Evolutionary conservation across 169 alveolate species (phyloP).

Genomic region (Theileria equi): DNA sequence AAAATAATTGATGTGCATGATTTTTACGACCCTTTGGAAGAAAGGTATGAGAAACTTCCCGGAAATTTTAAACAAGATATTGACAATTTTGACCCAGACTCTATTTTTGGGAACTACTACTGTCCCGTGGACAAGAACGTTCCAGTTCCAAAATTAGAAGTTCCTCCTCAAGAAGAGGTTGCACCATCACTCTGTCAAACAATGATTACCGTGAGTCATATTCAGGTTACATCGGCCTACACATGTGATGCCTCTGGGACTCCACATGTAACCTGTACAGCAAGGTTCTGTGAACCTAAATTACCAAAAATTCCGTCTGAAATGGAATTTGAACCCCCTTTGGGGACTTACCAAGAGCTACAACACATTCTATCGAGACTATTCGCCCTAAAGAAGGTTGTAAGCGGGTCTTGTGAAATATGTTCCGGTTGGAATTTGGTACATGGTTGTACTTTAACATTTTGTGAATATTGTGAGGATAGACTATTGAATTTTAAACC

Average conservation of each 20-base stretch:
- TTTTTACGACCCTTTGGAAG: not conserved
- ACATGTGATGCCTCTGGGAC: not conserved
- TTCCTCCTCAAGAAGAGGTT: not conserved
- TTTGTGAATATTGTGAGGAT: constrained; percentile 61
- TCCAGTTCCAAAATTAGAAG: not conserved
- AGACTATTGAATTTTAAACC: constrained; percentile 19
- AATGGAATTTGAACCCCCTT: not conserved
- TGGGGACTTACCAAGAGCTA: constrained; percentile 11
- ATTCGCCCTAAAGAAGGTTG: constrained; percentile 39
- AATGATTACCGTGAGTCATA: too few species aligned
- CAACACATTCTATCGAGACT: constrained; percentile 14
- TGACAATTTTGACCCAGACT: constrained; percentile 21
- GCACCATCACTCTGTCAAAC: too few species aligned
- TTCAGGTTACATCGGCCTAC: not conserved
- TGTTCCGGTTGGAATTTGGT: constrained; percentile 63
- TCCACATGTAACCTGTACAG: not conserved
- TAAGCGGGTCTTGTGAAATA: constrained; percentile 19
- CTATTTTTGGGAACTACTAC: constrained; percentile 50
- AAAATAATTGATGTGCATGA: not conserved
- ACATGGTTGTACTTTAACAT: constrained; percentile 26
- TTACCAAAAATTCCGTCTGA: not conserved
- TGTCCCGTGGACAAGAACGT: constrained; percentile 3
- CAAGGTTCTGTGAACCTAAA: not conserved
- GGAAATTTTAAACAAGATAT: not conserved
- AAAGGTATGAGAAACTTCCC: not conserved